Percentiles rank a stretch among this genome's conserved stretches.
Conservation (phyloP, 2,329 filamentous ascomycete species). For the Penicillium sp. region DNA sequence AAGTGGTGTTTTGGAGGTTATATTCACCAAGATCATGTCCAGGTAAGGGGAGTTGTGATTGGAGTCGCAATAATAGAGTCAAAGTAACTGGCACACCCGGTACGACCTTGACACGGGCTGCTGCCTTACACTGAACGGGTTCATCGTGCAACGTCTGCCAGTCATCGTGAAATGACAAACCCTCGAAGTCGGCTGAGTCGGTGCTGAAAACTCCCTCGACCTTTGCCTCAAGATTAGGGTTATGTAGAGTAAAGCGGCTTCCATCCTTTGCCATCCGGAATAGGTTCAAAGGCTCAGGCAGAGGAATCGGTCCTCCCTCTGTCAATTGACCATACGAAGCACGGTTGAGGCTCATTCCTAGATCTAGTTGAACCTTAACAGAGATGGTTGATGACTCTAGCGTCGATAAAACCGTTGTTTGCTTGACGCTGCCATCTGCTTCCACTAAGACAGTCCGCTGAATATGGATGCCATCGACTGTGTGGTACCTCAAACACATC, state of each 20-base stretch:
- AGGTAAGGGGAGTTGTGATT: background rate
- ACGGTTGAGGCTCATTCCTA: background rate
- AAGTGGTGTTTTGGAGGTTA: background rate
- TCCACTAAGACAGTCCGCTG: background rate
- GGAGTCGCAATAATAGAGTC: background rate
- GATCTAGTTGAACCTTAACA: background rate
- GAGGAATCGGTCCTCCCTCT: background rate
- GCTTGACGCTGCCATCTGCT: background rate
- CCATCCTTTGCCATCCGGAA: background rate
- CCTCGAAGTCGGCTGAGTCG: background rate
- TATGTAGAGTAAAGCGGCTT: background rate
- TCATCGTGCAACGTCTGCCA: background rate
- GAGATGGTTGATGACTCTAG: background rate
- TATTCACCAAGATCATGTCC: background rate
- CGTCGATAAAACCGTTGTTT: background rate
- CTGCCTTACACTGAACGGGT: background rate
- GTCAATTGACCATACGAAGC: background rate
- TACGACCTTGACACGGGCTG: no score
- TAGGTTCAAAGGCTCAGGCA: background rate
- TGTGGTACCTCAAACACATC: background rate
- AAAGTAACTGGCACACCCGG: no score
- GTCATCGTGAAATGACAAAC: background rate
- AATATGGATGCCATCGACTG: background rate
- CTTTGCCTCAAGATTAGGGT: background rate
- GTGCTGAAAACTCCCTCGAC: background rate